Evolutionary conservation across 202 grass and related monocot species (phyloP).

Genomic region (Digitaria exilis): DNA sequence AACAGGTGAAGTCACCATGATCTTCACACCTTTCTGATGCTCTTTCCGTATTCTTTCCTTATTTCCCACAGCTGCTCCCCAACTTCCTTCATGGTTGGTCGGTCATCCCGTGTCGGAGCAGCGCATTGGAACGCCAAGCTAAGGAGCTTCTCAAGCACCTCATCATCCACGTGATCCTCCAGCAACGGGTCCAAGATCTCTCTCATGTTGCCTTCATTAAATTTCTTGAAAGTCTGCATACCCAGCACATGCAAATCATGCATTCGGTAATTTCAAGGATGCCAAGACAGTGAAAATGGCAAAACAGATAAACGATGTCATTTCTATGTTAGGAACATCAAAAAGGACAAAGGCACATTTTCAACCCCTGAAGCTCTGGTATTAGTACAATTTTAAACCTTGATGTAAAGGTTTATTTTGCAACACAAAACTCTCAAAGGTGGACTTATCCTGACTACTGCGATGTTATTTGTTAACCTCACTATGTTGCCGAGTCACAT

Average conservation of each 20-base stretch:
- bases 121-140: conserved; percentile 83
- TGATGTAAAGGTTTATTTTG: background rate
- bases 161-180: conserved; percentile 72
- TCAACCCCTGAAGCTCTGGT: background rate
- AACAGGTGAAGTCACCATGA: background rate
- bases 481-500: background rate
- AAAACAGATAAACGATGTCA: background rate
- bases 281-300: background rate
- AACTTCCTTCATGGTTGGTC: conserved; percentile 94
- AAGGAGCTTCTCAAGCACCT: conserved; percentile 66
- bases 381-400: background rate
- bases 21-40: conserved; percentile 39
- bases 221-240: conserved; percentile 92
- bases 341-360: background rate
- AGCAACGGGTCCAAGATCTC: conserved; percentile 86
- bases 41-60: conserved; percentile 78
- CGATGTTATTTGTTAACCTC: background rate
- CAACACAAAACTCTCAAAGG: background rate
- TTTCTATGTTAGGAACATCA: background rate
- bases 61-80: conserved; percentile 93
- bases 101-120: conserved; percentile 79
- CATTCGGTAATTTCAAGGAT: conserved; percentile 2
- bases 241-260: conserved; percentile 32
- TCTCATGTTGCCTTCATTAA: conserved; percentile 66
- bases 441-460: background rate